Percentiles rank a stretch among this genome's conserved stretches.
Evolutionary conservation across 345 rosid species (phyloP).

Genomic region (Lenwebbia sp.): DNA sequence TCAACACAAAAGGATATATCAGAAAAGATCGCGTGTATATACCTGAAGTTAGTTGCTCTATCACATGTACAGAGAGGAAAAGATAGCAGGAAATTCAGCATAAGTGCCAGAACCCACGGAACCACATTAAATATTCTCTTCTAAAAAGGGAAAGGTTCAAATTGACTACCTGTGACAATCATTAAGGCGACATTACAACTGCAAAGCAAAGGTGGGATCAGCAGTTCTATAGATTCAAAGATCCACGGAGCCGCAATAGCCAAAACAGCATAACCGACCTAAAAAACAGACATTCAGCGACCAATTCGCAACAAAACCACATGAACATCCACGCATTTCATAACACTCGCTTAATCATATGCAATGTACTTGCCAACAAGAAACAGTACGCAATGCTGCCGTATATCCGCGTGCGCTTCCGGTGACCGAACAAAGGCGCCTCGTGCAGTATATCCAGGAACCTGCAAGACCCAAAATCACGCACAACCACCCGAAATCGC

Average conservation of each 20-base stretch:
- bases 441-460: constrained; percentile 89
- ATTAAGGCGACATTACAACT: constrained; percentile 62
- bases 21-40: neutral
- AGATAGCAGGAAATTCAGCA: neutral
- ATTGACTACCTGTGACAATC: constrained; percentile 49
- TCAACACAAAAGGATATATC: neutral
- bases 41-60: neutral
- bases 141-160: neutral
- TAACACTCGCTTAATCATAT: neutral
- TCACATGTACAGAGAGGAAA: neutral
- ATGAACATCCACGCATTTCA: neutral
- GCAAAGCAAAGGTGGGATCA: constrained; percentile 58
- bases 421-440: constrained; percentile 87
- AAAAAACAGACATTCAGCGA: constrained; percentile 4
- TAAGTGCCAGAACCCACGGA: neutral
- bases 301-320: neutral
- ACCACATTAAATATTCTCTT: neutral
- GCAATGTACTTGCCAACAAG: constrained; percentile 51
- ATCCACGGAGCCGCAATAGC: constrained; percentile 71
- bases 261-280: constrained; percentile 72
- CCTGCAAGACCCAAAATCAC: constrained; percentile 23
- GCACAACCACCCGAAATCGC: neutral
- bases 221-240: constrained; percentile 23
- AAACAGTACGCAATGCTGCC: constrained; percentile 63
- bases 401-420: constrained; percentile 67